Conservation (phyloP, 2,329 filamentous ascomycete genomes). For the Aspergillus terreus region DNA sequence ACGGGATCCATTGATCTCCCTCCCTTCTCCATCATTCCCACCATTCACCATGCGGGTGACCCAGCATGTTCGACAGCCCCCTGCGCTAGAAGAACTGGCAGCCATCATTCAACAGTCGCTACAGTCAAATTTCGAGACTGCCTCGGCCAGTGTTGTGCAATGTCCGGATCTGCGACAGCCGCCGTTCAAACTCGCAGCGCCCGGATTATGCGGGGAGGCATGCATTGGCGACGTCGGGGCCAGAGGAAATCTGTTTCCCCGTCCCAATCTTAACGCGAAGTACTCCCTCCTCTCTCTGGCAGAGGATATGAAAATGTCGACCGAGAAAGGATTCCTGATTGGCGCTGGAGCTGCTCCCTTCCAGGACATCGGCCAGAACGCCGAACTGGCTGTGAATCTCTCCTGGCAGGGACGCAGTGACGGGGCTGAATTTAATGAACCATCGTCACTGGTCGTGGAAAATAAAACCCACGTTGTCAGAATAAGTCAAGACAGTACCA, state of each 20-base stretch:
- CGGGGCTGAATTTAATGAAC: not conserved
- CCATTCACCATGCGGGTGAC: too few species aligned
- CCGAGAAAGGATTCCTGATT: slow-evolving; percentile 30
- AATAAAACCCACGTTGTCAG: not conserved
- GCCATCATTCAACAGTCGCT: not conserved
- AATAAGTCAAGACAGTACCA: not conserved
- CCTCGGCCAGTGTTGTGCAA: not conserved
- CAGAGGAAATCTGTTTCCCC: slow-evolving; percentile 39
- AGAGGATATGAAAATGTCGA: slow-evolving; percentile 35
- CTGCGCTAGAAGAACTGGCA: not conserved
- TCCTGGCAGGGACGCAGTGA: slow-evolving; percentile 22
- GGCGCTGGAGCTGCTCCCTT: slow-evolving; percentile 45
- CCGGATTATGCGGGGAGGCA: slow-evolving; percentile 39
- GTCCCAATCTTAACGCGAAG: slow-evolving; percentile 27
- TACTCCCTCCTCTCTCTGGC: slow-evolving; percentile 25
- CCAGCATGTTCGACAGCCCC: not conserved
- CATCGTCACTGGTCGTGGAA: not conserved
- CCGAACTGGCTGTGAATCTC: slow-evolving; percentile 41
- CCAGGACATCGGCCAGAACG: slow-evolving; percentile 40
- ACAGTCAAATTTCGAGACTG: not conserved
- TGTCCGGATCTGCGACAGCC: not conserved
- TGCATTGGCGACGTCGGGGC: slow-evolving; percentile 46
- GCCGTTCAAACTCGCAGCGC: slow-evolving; percentile 7
- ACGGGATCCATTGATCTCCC: too few species aligned
- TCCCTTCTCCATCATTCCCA: too few species aligned